Base-by-base conservation (phyloP, 257 asterid genomes). In the Voacanga thouarsii region DNA sequence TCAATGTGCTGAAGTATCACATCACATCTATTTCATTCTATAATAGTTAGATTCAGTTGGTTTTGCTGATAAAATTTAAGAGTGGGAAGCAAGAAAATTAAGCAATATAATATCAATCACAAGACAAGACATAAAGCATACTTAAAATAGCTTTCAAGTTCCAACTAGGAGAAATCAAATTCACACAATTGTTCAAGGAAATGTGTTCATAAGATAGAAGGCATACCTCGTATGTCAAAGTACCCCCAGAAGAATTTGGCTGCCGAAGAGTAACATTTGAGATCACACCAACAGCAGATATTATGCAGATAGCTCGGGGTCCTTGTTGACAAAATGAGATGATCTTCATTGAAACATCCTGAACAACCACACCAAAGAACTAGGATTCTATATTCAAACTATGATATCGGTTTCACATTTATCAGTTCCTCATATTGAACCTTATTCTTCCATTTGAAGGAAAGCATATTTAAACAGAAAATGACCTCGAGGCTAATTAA, bases 171-270 rank as follows among this genome's bases (percentile, higher is more conserved):
- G 11, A 37, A n/a, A 23, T 44, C 67, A 68, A 67, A 53, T 10
- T 3, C 12, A 45, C 56, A 39, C 18, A 6, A 55, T 43, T 50
- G 45, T 53, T 28, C 47, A 55, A 45, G 24, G 26, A 33, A 8
- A 15, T 33, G 33, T 23, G 51, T 71, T 71, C 4, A 71, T 71
- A 44, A n/a, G 15, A 71, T 28, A 28, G 14, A 56, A 10, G 39
- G 37, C 81, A 12, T 77, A 91, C 98, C 97, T 93, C 97, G 41
- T 93, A 93, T 51, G 97, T 90, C 85, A 89, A 76, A 57, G 92
- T 91, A 71, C 96, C 92, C 70, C 96, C 97, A 10, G 97, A 88
- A 44, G 96, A 89, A 86, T 70, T 86, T 76, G 97, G 97, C 82
- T 88, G 97, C 57, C 90, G 81, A 73, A 91, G 88, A 53, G 96